Base-by-base conservation (phyloP, 1,284 basidiomycete species). In the Ustilago curta region DNA sequence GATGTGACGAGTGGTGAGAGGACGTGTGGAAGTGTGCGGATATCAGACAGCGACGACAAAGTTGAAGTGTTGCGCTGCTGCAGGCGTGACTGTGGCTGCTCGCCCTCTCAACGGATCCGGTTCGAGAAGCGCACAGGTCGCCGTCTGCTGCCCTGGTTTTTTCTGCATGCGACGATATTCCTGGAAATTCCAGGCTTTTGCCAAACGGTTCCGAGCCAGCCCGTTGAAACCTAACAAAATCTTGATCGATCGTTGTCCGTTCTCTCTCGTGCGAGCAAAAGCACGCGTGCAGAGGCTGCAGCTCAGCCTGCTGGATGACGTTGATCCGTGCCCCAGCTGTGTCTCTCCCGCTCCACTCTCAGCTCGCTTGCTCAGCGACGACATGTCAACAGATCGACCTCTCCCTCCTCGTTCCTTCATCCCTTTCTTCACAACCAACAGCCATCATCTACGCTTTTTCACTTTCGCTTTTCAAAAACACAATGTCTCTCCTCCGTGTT, bases 401-500 rank as follows among this genome's bases (percentile, higher is more conserved):
- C 7, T 42, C 14, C 50, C 3, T n/a, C 8, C 25, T n/a, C n/a
- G n/a, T n/a, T n/a, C n/a, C n/a, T n/a, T n/a, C n/a, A n/a, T n/a
- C n/a, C 18, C 35, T 51, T 49, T 32, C 49, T 43, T 55, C 39
- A 23, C 31, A 16, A 32, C 19, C 50, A 43, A 42, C 58, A 23
- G 12, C 12, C 43, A 55, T n/a, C 57, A 55, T 51, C 65, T 23
- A 21, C n/a, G 4, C 11, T 42, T 40, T 47, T 42, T 40, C 43
- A 6, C 31, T 21, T 44, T 40, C 19, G 19, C 37, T 43, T 8
- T 59, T 29, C 47, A 50, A 49, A 42, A 7, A 32, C 35, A 48
- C 47, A 48, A 48, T 78, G 76, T 71, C 72, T 44, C 71, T 75
- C 32, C 76, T 78, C 66, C 71, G 68, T 42, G 50, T 71, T 45